Conservation (phyloP, 176 grass and related monocot genomes). For the Ensete ventricosum region DNA sequence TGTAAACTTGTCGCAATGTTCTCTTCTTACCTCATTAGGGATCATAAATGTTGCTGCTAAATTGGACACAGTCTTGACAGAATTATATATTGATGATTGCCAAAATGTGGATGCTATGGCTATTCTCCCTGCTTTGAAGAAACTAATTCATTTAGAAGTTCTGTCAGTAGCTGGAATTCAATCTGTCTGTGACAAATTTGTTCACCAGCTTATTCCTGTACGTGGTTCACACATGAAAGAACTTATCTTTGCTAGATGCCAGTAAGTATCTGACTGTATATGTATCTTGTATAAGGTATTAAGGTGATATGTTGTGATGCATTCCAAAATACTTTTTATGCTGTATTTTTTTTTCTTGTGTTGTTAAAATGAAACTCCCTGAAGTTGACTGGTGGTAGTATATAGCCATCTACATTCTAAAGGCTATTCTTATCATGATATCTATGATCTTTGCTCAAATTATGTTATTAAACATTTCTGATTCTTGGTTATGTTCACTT, state of each 20-base stretch:
- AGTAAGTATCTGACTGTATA: conserved; percentile 47
- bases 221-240: conserved; percentile 68
- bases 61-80: conserved; percentile 38
- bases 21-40: conserved; percentile 73
- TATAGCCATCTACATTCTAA: conserved; percentile 11
- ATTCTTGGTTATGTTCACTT: conserved; percentile 16
- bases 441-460: not conserved
- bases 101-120: conserved; percentile 63
- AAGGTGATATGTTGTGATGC: not conserved
- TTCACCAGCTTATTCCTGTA: conserved; percentile 52
- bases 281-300: not conserved
- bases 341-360: not conserved
- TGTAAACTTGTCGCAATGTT: conserved; percentile 71
- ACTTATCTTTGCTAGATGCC: conserved; percentile 64
- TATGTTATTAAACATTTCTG: conserved; percentile 17
- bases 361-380: not conserved
- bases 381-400: too few species aligned
- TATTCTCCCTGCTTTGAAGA: conserved; percentile 68
- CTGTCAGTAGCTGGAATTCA: conserved; percentile 67
- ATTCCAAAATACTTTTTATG: not conserved
- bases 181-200: conserved; percentile 67
- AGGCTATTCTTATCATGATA: not conserved
- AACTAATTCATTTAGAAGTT: conserved; percentile 56
- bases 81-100: conserved; percentile 86
- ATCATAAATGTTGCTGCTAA: conserved; percentile 46